Conservation (phyloP, 73 alveolate species). For the Paramecium sonneborni region DNA sequence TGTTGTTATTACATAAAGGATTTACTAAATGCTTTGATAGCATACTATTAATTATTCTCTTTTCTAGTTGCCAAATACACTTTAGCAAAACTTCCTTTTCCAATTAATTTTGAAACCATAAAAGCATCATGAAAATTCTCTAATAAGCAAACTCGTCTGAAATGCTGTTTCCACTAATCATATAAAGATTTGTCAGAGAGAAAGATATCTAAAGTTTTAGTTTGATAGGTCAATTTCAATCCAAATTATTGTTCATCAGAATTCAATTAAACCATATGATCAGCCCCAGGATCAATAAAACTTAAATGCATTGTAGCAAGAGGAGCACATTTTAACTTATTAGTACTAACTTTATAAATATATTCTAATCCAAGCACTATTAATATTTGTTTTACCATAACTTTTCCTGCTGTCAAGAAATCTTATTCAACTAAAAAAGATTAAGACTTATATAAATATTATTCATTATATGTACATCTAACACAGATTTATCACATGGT, state of each 20-base stretch:
- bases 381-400: background rate
- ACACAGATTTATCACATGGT: conserved; percentile 24
- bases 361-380: background rate
- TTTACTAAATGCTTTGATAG: conserved; percentile 72
- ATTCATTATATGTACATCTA: conserved; percentile 1
- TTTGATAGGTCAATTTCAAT: conserved; percentile 24
- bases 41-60: conserved; percentile 63
- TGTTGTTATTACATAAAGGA: conserved; percentile 41
- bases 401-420: conserved; percentile 4
- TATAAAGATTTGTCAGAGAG: conserved; percentile 32
- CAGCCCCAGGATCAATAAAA: conserved; percentile 26
- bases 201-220: conserved; percentile 52
- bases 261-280: conserved; percentile 29
- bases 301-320: conserved; percentile 8
- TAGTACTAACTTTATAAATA: conserved; percentile 11
- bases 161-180: conserved; percentile 38
- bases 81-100: conserved; percentile 77
- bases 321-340: conserved; percentile 8
- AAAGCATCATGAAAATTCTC: conserved; percentile 42
- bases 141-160: background rate
- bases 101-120: conserved; percentile 62
- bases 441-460: background rate
- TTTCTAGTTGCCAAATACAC: conserved; percentile 74
- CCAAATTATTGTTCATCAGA: conserved; percentile 52
- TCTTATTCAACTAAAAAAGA: background rate